phyloP scores from a whole-genome alignment of 805 yeast genomes.

The Yamadazyma akitaensis region DNA sequence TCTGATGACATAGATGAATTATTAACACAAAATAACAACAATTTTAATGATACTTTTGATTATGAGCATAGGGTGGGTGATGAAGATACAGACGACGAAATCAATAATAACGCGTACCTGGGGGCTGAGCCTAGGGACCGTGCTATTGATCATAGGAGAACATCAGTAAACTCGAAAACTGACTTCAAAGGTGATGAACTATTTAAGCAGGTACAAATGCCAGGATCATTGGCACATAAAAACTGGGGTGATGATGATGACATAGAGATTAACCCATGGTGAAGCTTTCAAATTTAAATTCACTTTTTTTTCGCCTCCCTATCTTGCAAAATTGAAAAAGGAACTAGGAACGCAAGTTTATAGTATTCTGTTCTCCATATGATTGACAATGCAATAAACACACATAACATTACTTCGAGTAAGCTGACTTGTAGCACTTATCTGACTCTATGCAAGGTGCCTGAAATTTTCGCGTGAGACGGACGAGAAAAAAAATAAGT shows the following conservation, averaged over 20 bases:
- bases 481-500: not conserved
- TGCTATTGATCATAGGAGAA: not conserved
- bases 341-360: too few relatives aligned
- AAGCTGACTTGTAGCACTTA: not conserved
- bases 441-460: not conserved
- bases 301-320: not conserved
- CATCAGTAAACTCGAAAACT: not conserved
- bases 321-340: too few relatives aligned
- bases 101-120: constrained; percentile 17
- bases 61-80: constrained; percentile 21
- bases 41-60: constrained; percentile 31
- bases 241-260: constrained; percentile 35
- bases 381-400: not conserved
- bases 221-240: constrained; percentile 49
- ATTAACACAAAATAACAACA: constrained; percentile 24
- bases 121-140: constrained; percentile 1
- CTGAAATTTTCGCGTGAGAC: not conserved
- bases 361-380: not conserved
- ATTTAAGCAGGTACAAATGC: constrained; percentile 48
- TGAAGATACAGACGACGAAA: constrained; percentile 24
- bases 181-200: constrained; percentile 44
- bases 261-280: constrained; percentile 67
- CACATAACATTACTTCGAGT: not conserved
- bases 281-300: not conserved
- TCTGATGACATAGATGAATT: constrained; percentile 72